Evolutionary conservation across 2,329 filamentous ascomycete genomes (phyloP).

Genomic region (Bipolaris oryzae): DNA sequence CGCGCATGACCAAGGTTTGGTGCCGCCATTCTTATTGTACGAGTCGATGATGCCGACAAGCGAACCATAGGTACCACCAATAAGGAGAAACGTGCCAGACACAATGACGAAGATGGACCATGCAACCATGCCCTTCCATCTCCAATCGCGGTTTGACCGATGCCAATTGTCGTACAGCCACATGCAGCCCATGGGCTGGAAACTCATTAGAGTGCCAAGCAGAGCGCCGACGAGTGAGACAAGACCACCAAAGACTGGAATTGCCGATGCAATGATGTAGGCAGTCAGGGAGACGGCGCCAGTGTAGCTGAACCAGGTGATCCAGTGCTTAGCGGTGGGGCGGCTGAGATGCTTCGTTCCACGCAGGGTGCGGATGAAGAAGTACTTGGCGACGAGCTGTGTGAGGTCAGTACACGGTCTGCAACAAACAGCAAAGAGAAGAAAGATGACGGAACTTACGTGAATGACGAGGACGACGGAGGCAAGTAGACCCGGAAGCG

Average conservation of each 20-base stretch:
- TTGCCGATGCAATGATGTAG: conserved; percentile 34
- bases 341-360: conserved; percentile 66
- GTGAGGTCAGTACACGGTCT: neutral
- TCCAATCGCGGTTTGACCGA: conserved; percentile 10
- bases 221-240: conserved; percentile 36
- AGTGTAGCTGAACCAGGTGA: conserved; percentile 33
- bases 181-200: conserved; percentile 39
- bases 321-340: conserved; percentile 35
- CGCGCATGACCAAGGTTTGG: conserved; percentile 31
- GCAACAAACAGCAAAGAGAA: neutral
- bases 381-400: conserved; percentile 34
- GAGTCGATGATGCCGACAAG: conserved; percentile 36
- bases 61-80: conserved; percentile 35
- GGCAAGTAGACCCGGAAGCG: conserved; percentile 57
- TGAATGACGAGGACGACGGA: conserved; percentile 32
- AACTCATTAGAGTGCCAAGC: conserved; percentile 34
- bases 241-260: conserved; percentile 37
- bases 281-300: conserved; percentile 22
- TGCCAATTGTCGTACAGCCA: conserved; percentile 39
- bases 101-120: conserved; percentile 34
- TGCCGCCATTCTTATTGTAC: conserved; percentile 31
- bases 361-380: conserved; percentile 72
- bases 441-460: conserved; percentile 12
- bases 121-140: conserved; percentile 30
- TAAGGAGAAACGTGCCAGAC: conserved; percentile 29